Evolutionary conservation across 2,329 filamentous ascomycete species (phyloP), one percentile per base, ranked within the genome.

Genomic region (Fusarium lyarnte): DNA sequence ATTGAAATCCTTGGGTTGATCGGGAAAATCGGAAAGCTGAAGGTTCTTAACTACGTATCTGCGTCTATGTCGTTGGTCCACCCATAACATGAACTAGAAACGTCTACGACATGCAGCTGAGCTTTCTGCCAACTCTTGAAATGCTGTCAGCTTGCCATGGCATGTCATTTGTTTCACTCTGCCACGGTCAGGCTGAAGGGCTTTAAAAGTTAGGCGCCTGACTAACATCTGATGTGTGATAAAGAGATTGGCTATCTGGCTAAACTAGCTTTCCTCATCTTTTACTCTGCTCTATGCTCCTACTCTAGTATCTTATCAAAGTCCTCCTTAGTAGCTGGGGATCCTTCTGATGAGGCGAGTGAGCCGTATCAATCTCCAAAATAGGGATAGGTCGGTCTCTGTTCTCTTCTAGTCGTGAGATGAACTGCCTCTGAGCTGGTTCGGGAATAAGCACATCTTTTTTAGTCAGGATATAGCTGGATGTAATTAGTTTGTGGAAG

Each of bases 261-360:
- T 21, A 27, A 4, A 17, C 19, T n/a, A 31, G n/a, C 7, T 3
- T 21, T 8, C 8, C 6, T 31, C 10, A 1, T 8, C 6, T 31
- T 7, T 58, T 5, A 58, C 27, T 41, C 55, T 13, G n/a, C 6
- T 13, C 19, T 31, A 27, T 11, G 2, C 0, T 9, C 5, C 9
- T 13, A 4, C 23, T 68, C 36, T 2, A 68, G 6, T 10, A 68
- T 51, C 17, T 39, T 29, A 0, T 25, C 14, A 68, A n/a, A 11
- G 27, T 21, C 4, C 25, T 11, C 33, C 68, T 36, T 1, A 68
- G 29, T 0, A 63, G 8, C 1, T 51, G 8, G 0, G 55, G 47
- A 4, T 45, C 16, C 0, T 63, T 68, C 17, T 68, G 63, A 8
- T 68, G 65, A 19, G 65, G 65, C 3, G 55, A 68, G 4, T 68